A percentile compares a stretch with the other conserved stretches of the same genome.
phyloP scores from a whole-genome alignment of 2,329 filamentous ascomycete species.

The Fusarium incarnatum region DNA sequence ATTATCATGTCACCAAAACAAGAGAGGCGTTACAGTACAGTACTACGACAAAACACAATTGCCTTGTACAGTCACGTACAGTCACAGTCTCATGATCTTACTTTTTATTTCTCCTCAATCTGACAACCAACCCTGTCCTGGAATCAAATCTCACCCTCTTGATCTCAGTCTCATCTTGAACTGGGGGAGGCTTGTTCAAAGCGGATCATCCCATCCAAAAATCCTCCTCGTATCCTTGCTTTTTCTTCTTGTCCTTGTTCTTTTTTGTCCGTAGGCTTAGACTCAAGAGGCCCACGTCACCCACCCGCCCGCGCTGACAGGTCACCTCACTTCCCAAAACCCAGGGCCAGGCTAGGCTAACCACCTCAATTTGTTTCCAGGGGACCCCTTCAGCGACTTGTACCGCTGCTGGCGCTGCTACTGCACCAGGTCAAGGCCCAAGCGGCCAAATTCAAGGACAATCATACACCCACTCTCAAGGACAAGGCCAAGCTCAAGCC shows the following conservation, averaged over 20 bases:
- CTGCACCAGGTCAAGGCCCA: conserved; percentile 14
- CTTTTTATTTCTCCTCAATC: background rate
- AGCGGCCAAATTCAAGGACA: conserved; percentile 8
- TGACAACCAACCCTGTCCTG: conserved; percentile 13
- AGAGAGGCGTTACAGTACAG: background rate
- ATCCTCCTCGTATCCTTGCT: conserved; percentile 29
- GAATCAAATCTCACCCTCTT: conserved; percentile 18
- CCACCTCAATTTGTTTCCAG: conserved; percentile 37
- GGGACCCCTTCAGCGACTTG: conserved; percentile 27
- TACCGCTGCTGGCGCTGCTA: conserved; percentile 8
- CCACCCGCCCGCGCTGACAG: conserved; percentile 45
- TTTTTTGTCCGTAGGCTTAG: conserved; percentile 20
- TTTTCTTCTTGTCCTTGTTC: background rate
- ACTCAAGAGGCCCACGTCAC: conserved; percentile 46
- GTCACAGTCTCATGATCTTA: background rate
- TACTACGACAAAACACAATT: background rate
- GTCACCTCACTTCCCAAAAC: conserved; percentile 11
- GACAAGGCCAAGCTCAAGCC: conserved; percentile 3
- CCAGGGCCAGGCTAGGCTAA: conserved; percentile 12
- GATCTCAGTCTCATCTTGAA: conserved; percentile 36
- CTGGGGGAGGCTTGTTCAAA: conserved; percentile 31
- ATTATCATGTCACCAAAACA: background rate
- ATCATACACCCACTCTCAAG: conserved; percentile 9
- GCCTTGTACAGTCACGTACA: background rate
- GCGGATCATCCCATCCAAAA: conserved; percentile 28